A percentile compares a stretch with the other conserved stretches of the same genome.
Conservation (phyloP, 208 protist genomes). For the Trypanosoma lewisi region DNA sequence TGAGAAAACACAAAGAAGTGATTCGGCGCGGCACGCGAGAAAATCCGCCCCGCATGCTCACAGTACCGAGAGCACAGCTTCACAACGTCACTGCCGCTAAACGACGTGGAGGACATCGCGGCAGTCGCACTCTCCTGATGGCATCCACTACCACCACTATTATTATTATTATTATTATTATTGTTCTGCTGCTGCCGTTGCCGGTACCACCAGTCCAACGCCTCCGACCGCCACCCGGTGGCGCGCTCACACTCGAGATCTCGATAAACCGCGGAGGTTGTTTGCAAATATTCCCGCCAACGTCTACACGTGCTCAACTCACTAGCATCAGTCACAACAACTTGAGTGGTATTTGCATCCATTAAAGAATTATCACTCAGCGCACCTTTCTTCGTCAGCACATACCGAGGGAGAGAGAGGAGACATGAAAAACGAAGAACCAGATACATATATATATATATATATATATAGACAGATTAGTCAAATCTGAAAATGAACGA, state of each 20-base stretch:
- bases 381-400: no score
- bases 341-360: background rate
- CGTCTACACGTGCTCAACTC: background rate
- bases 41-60: constrained; percentile 42
- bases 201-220: constrained; percentile 68
- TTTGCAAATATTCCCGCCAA: constrained; percentile 29
- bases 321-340: background rate
- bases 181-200: constrained; percentile 19
- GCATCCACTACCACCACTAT: no score
- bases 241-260: constrained; percentile 50
- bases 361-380: no score
- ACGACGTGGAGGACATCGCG: constrained; percentile 28
- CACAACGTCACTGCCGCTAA: constrained; percentile 41
- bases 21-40: constrained; percentile 22
- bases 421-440: no score
- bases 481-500: constrained; percentile 1
- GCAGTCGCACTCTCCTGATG: background rate
- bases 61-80: constrained; percentile 55
- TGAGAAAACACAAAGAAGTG: constrained; percentile 15
- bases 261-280: constrained; percentile 34
- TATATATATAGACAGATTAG: constrained; percentile 10
- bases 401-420: no score
- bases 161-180: background rate
- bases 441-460: constrained; percentile 5
- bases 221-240: constrained; percentile 50